Evolutionary conservation across 2,329 filamentous ascomycete species (phyloP).

Genomic region (Colletotrichum falcatum): DNA sequence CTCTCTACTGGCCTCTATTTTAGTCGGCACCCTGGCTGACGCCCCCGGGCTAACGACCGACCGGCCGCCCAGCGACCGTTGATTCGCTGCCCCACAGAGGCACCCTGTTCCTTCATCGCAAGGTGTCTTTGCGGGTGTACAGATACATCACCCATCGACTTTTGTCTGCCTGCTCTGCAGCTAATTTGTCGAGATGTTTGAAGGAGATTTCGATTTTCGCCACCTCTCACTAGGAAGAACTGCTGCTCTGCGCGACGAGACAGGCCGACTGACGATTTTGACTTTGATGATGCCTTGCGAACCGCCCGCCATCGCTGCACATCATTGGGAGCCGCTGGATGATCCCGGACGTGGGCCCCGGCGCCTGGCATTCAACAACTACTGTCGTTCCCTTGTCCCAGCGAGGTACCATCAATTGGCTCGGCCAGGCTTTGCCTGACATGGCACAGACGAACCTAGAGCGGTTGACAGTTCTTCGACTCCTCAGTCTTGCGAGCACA

Average conservation of each 20-base stretch:
- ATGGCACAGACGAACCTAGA: constrained; percentile 25
- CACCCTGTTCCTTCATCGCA: constrained; percentile 24
- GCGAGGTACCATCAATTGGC: constrained; percentile 33
- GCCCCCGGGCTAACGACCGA: constrained; percentile 24
- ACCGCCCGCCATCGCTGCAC: constrained; percentile 40
- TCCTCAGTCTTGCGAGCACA: constrained; percentile 17
- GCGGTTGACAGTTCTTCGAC: constrained; percentile 18
- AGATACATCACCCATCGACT: constrained; percentile 16
- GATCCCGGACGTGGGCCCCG: constrained; percentile 35
- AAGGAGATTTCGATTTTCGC: constrained; percentile 7
- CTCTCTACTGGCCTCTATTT: constrained; percentile 27
- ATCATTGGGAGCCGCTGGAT: constrained; percentile 38
- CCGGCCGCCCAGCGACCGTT: constrained; percentile 7
- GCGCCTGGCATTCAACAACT: constrained; percentile 24
- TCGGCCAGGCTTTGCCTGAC: constrained; percentile 29
- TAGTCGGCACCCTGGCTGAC: constrained; percentile 26
- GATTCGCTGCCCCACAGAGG: constrained; percentile 24
- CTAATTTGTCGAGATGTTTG: constrained; percentile 26
- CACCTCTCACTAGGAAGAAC: constrained; percentile 26
- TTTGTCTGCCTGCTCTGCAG: constrained; percentile 12
- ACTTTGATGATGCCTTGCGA: constrained; percentile 38
- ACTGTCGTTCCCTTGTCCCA: constrained; percentile 24
- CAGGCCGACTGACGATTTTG: constrained; percentile 25
- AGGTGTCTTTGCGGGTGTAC: constrained; percentile 26
- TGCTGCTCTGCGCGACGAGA: constrained; percentile 23